Conservation (phyloP, 2,329 filamentous ascomycete species). For the Aschersonia sp. region DNA sequence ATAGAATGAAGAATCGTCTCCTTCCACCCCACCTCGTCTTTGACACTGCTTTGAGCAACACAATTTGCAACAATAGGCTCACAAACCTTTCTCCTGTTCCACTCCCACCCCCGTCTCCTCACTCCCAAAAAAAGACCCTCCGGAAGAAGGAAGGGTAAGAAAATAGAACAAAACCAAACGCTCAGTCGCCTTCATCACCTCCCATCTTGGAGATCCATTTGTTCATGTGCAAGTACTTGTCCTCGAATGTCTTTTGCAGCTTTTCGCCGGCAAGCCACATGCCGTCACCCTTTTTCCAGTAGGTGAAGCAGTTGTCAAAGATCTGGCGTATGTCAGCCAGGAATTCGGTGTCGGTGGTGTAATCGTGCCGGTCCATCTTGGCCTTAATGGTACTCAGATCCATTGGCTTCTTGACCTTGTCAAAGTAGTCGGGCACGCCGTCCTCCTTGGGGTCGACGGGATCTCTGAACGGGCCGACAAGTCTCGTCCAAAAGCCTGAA, state of each 20-base stretch:
- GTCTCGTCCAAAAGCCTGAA: slow-evolving; percentile 49
- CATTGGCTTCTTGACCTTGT: slow-evolving; percentile 47
- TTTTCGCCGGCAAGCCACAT: slow-evolving; percentile 42
- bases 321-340: slow-evolving; percentile 44
- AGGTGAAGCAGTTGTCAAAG: slow-evolving; percentile 49
- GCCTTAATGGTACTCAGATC: slow-evolving; percentile 44
- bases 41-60: too few relatives aligned
- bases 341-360: slow-evolving; percentile 38
- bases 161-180: too few relatives aligned
- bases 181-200: slow-evolving; percentile 17
- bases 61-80: too few relatives aligned
- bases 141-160: too few relatives aligned
- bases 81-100: too few relatives aligned
- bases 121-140: too few relatives aligned
- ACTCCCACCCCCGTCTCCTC: too few relatives aligned
- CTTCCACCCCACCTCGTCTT: too few relatives aligned
- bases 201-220: slow-evolving; percentile 44
- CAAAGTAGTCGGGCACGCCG: slow-evolving; percentile 45
- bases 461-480: slow-evolving; percentile 46
- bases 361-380: slow-evolving; percentile 42
- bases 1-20: too few relatives aligned
- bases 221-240: slow-evolving; percentile 43
- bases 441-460: slow-evolving; percentile 42
- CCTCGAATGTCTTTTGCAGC: slow-evolving; percentile 42
- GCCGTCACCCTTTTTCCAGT: slow-evolving; percentile 39